A percentile compares a stretch with the other conserved stretches of the same genome.
Conservation (phyloP, 257 asterid species). For the Leonotis leonurus region DNA sequence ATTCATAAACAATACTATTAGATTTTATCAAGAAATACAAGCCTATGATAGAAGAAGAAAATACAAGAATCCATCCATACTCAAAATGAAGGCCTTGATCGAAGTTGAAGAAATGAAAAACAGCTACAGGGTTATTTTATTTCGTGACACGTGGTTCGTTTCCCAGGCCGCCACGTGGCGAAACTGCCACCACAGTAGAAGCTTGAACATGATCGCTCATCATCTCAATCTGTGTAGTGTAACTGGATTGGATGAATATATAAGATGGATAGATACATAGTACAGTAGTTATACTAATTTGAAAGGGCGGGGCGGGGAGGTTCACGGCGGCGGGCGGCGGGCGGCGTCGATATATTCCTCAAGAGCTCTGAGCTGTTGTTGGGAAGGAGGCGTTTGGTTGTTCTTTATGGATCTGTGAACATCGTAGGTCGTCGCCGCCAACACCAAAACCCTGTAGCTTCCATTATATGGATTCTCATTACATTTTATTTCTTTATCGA, state of each 20-base stretch:
- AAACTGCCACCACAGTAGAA: not conserved
- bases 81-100: too few species aligned
- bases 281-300: too few species aligned
- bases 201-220: not conserved
- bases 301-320: not conserved
- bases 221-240: too few species aligned
- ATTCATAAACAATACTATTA: too few species aligned
- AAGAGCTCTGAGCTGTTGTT: conserved; percentile 39
- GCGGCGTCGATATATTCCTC: conserved; percentile 36
- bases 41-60: too few species aligned
- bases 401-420: conserved; percentile 60
- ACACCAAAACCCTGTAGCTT: conserved; percentile 29
- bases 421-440: conserved; percentile 52
- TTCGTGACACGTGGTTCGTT: not conserved
- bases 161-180: not conserved
- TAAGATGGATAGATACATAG: not conserved
- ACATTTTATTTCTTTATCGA: not conserved
- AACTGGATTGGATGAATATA: too few species aligned
- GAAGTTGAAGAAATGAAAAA: too few species aligned
- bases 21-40: too few species aligned
- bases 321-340: conserved; percentile 40
- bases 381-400: conserved; percentile 43
- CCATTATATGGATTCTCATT: not conserved
- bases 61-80: too few species aligned
- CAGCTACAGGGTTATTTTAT: too few species aligned